These are phyloP conservation scores for Rhizopogon roseolus DNA, from an alignment of 768 basidiomycete species.

Conservation along the genomic window DNA sequence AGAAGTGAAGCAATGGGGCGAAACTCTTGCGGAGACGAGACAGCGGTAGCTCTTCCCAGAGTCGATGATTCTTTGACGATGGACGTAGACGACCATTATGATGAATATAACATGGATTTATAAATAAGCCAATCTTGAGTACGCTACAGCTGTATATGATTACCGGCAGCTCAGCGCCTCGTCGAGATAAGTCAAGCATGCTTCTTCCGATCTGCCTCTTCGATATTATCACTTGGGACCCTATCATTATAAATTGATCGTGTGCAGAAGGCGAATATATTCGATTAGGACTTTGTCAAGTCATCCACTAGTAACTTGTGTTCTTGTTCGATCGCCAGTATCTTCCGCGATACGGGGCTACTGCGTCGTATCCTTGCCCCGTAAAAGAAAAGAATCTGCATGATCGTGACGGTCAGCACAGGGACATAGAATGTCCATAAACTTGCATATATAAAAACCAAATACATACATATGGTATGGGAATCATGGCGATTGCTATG, in stretches of 20 bases:
- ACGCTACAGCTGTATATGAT: background rate
- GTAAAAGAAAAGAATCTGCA: constrained; percentile 25
- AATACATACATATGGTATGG: constrained; percentile 51
- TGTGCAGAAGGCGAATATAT: background rate
- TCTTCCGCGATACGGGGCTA: constrained; percentile 21
- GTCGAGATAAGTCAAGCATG: too few species aligned
- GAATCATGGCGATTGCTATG: constrained; percentile 49
- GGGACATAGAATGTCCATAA: too few species aligned
- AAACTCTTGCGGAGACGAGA: constrained; percentile 21
- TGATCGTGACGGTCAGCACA: background rate
- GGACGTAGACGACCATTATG: too few species aligned
- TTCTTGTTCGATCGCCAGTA: constrained; percentile 3
- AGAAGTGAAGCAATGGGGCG: constrained; percentile 71
- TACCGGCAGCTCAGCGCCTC: too few species aligned
- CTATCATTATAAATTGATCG: background rate
- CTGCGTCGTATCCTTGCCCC: constrained; percentile 27
- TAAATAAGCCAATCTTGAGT: background rate
- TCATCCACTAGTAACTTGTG: background rate
- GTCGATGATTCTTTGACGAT: background rate
- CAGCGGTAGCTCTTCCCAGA: background rate
- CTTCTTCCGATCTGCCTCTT: too few species aligned
- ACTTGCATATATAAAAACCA: too few species aligned
- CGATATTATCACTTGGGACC: too few species aligned
- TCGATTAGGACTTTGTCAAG: background rate
- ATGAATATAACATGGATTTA: too few species aligned